Percentiles rank a stretch among this genome's conserved stretches.
phyloP scores from a whole-genome alignment of 2,329 filamentous ascomycete genomes.

The Calonectria honghensis region DNA sequence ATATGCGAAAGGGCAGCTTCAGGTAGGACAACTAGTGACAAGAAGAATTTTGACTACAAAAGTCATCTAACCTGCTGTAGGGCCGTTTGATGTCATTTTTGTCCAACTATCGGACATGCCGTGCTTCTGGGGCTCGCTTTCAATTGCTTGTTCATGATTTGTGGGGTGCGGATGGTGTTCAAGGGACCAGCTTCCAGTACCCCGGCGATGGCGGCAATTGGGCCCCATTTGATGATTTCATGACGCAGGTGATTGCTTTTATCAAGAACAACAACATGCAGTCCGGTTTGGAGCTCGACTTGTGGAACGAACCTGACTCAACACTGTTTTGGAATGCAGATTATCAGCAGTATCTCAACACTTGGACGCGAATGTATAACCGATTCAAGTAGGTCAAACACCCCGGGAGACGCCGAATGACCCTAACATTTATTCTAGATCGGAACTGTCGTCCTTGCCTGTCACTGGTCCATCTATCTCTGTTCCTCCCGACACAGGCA shows the following conservation, averaged over 20 bases:
- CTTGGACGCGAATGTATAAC: constrained; percentile 5
- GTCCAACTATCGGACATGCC: constrained; percentile 23
- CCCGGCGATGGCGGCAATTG: constrained; percentile 10
- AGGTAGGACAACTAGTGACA: not conserved
- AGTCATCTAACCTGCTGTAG: not conserved
- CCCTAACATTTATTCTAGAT: not conserved
- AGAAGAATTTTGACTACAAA: not conserved
- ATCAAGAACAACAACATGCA: constrained; percentile 23
- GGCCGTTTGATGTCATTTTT: constrained; percentile 16
- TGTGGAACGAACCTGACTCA: constrained; percentile 17
- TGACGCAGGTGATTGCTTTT: constrained; percentile 12
- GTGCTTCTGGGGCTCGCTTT: constrained; percentile 2
- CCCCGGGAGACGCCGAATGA: too few species aligned
- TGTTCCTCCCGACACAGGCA: constrained; percentile 4
- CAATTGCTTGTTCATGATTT: constrained; percentile 11
- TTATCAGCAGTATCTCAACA: constrained; percentile 13
- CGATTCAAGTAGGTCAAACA: not conserved
- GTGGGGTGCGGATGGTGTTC: constrained; percentile 13
- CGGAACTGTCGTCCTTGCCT: constrained; percentile 8
- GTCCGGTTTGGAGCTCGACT: not conserved
- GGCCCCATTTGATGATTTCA: not conserved
- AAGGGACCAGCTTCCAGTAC: constrained; percentile 15
- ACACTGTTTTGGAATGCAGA: constrained; percentile 10
- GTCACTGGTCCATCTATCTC: constrained; percentile 4
- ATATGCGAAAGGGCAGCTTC: constrained; percentile 2